Base-by-base conservation (phyloP, 352 stramenopile genomes). In the Globisporangium cylindrosporum region DNA sequence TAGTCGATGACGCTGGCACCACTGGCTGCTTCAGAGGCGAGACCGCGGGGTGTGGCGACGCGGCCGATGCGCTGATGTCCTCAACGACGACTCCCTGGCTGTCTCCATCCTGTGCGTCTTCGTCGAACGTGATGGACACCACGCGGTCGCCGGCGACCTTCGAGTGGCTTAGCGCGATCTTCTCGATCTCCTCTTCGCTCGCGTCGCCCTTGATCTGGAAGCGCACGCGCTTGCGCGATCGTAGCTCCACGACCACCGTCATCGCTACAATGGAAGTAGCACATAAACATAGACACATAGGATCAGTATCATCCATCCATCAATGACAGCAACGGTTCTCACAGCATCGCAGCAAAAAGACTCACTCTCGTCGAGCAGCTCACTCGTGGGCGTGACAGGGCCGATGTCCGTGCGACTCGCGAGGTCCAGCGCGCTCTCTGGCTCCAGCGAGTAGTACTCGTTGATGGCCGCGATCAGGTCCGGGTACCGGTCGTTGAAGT, bases 401-500 rank as follows among this genome's bases (percentile, higher is more conserved):
- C 88, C 88, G 69, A 93, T 84, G 70, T 95, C 88, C 15, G 88
- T 81, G 36, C 88, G 88, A 38, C 67, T 76, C 4, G 80, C 77
- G 29, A 88, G 71, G 41, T 81, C 73, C 55, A 75, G 57, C 6
- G 71, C 60, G 48, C 63, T 59, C 69, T 88, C 81, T 12, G 64
- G 54, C 54, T 86, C 82, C 27, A 95, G 72, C 59, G 82, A 76
- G 22, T 91, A 71, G 67, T 89, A 90, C 55, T 79, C 68, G 66
- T 92, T 81, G 60, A 95, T 88, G 9, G 71, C 66, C 14, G 79
- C 77, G 29, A 95, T 82, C 1, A 95, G 60, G 5, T 95, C 84
- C 15, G 88, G 88, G 74, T 93, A 95, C 14, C 88, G 84, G 66
- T 88, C 81, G 54, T 88, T 90, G 62, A 95, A 95, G 65, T 95